phyloP scores from a whole-genome alignment of 1,284 basidiomycete species.

The Puccinia coronata region DNA sequence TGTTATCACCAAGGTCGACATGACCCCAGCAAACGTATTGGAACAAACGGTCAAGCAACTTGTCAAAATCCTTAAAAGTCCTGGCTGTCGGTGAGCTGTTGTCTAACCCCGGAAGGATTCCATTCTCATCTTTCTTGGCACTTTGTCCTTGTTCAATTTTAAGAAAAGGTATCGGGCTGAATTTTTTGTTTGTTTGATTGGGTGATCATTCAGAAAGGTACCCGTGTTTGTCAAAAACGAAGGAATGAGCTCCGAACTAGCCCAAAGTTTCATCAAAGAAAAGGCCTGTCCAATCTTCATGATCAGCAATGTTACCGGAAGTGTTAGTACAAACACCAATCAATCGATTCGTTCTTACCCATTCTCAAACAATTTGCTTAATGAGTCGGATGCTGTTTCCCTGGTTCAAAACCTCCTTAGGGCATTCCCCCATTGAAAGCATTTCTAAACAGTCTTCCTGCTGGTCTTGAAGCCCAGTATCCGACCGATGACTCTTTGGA shows the following conservation, averaged over 20 bases:
- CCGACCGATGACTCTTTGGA: conserved; percentile 74
- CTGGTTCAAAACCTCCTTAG: conserved; percentile 33
- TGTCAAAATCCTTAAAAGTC: conserved; percentile 85
- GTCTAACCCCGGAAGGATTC: conserved; percentile 49
- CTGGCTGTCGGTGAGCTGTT: conserved; percentile 75
- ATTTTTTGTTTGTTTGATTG: not conserved
- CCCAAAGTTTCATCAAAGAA: conserved; percentile 71
- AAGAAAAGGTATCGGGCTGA: not conserved
- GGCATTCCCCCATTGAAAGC: conserved; percentile 55
- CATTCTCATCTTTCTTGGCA: not conserved
- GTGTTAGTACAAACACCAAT: conserved; percentile 65
- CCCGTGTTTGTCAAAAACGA: conserved; percentile 61
- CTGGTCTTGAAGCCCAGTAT: conserved; percentile 63
- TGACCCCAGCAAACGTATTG: conserved; percentile 90
- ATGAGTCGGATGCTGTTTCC: not conserved
- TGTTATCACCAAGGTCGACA: conserved; percentile 72
- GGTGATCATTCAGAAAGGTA: conserved; percentile 55
- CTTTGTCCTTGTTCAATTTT: conserved; percentile 46
- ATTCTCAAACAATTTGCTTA: not conserved
- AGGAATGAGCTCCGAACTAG: conserved; percentile 76
- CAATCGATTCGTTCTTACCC: not conserved
- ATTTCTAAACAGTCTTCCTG: conserved; percentile 59
- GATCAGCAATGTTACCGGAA: conserved; percentile 91
- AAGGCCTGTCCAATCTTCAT: conserved; percentile 69
- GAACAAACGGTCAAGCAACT: conserved; percentile 89